These are phyloP conservation scores for Berkeleyomyces basicola DNA, from an alignment of 2,329 filamentous ascomycete genomes.

Conservation along the genomic window DNA sequence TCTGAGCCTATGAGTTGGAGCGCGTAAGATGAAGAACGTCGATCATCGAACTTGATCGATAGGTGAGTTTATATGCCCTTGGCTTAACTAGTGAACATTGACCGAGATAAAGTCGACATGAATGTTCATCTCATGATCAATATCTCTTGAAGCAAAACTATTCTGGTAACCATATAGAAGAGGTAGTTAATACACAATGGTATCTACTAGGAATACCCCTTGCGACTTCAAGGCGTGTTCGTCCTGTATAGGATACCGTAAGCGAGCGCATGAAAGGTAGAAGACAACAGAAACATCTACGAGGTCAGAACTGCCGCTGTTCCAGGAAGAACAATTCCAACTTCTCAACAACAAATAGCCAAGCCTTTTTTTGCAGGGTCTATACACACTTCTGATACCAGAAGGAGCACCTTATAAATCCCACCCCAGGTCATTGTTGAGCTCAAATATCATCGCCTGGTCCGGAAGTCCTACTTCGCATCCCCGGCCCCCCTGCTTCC, in stretches of 20 bases:
- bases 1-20: too few relatives aligned
- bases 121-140: neutral
- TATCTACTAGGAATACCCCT: neutral
- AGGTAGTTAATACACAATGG: too few relatives aligned
- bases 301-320: neutral
- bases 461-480: neutral
- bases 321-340: neutral
- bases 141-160: neutral
- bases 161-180: too few relatives aligned
- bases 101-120: neutral
- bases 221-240: neutral
- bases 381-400: neutral
- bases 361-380: neutral
- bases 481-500: constrained; percentile 5
- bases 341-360: neutral
- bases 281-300: neutral
- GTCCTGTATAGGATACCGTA: neutral
- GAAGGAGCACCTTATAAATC: neutral
- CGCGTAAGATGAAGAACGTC: neutral
- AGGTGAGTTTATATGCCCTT: neutral
- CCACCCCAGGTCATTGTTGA: neutral
- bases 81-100: neutral
- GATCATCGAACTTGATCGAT: neutral
- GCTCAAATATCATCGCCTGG: neutral
- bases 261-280: neutral